Evolutionary conservation across 2,329 filamentous ascomycete species (phyloP).

Genomic region (Claviceps sp.): DNA sequence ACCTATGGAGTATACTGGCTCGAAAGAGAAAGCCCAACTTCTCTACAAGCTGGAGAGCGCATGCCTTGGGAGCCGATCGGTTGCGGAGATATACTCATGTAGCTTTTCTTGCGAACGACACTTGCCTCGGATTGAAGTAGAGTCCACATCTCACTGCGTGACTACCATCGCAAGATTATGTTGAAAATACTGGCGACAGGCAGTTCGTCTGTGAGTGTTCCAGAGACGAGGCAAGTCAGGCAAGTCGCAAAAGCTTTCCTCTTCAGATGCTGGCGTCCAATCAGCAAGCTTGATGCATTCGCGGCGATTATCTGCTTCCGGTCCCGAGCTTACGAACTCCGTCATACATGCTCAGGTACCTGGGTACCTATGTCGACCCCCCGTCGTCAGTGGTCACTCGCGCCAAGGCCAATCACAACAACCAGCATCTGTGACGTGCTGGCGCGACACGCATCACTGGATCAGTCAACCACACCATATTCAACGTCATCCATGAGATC

Average conservation of each 20-base stretch:
- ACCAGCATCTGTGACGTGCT: constrained; percentile 1
- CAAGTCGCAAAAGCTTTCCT: no score
- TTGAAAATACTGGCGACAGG: no score
- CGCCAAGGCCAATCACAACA: not conserved
- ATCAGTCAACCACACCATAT: constrained; percentile 3
- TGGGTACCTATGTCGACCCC: no score
- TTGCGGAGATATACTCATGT: not conserved
- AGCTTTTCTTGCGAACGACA: not conserved
- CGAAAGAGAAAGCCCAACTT: not conserved
- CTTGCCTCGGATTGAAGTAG: not conserved
- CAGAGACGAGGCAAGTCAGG: no score
- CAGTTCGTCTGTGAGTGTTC: no score
- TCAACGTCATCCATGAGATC: constrained; percentile 5
- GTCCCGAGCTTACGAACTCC: not conserved
- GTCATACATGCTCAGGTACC: no score
- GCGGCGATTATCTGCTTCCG: not conserved
- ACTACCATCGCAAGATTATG: no score
- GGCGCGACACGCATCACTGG: constrained; percentile 4
- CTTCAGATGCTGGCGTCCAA: not conserved
- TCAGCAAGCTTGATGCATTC: not conserved
- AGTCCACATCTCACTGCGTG: no score
- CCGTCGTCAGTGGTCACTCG: not conserved
- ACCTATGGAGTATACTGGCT: no score
- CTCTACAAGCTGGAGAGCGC: not conserved
- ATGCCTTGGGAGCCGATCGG: not conserved